phyloP scores from a whole-genome alignment of 768 basidiomycete genomes.

The Tricholoma matsutake region DNA sequence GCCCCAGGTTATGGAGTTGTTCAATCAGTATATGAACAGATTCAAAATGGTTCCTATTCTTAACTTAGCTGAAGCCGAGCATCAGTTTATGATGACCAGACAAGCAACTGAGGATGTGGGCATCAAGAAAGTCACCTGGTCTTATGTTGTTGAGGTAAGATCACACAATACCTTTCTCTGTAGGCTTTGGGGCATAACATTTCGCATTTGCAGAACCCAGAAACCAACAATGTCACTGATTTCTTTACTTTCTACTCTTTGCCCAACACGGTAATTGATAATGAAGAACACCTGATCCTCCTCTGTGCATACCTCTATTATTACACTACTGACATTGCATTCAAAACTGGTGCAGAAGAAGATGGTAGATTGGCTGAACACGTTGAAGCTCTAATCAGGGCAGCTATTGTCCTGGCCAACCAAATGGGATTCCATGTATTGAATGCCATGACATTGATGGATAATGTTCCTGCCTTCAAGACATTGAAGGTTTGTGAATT shows the following conservation, averaged over 20 bases:
- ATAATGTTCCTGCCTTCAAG: conserved; percentile 77
- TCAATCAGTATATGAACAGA: conserved; percentile 74
- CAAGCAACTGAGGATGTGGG: conserved; percentile 49
- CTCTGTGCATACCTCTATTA: conserved; percentile 96
- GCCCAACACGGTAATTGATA: conserved; percentile 87
- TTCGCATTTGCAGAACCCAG: conserved; percentile 58
- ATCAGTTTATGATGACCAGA: conserved; percentile 84
- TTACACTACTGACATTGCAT: conserved; percentile 81
- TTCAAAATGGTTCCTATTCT: conserved; percentile 82
- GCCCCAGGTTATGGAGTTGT: conserved; percentile 63
- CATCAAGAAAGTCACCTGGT: conserved; percentile 87
- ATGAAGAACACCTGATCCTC: conserved; percentile 64
- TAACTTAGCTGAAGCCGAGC: conserved; percentile 72
- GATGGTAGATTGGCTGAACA: conserved; percentile 63
- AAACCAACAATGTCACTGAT: conserved; percentile 84
- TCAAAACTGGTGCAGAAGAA: conserved; percentile 58
- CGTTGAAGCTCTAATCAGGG: conserved; percentile 66
- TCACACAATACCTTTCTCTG: background rate
- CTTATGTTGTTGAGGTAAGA: conserved; percentile 90
- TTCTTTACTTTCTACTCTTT: conserved; percentile 96
- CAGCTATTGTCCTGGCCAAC: conserved; percentile 78
- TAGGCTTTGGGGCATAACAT: background rate
- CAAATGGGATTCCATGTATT: conserved; percentile 92
- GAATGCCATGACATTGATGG: conserved; percentile 93
- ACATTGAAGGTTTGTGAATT: conserved; percentile 68